Percentiles rank a stretch among this genome's conserved stretches.
Evolutionary conservation across 352 stramenopile genomes (phyloP).

Genomic region (Aphanomyces cochlioides): DNA sequence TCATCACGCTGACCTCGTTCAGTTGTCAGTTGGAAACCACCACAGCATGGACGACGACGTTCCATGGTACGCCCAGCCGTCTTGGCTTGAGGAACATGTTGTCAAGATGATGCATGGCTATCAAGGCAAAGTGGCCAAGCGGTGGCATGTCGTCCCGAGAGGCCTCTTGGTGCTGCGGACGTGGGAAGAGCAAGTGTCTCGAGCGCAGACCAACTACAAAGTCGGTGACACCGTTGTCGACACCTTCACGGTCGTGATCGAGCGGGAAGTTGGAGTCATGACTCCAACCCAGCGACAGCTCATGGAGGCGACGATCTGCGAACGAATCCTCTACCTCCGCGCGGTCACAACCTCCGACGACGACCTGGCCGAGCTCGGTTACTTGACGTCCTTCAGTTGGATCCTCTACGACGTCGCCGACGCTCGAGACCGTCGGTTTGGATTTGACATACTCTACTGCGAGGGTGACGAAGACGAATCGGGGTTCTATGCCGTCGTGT

Average conservation of each 20-base stretch:
- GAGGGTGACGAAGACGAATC: constrained; percentile 5
- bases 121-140: background rate
- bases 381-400: background rate
- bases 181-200: background rate
- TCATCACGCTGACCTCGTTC: constrained; percentile 21
- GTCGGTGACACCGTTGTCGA: background rate
- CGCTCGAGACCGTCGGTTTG: background rate
- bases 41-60: background rate
- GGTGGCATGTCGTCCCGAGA: background rate
- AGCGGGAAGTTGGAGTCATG: background rate
- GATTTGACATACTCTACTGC: constrained; percentile 10
- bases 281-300: background rate
- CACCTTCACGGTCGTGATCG: background rate
- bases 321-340: constrained; percentile 3
- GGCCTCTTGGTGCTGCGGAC: background rate
- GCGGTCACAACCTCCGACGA: background rate
- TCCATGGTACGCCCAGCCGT: constrained; percentile 9
- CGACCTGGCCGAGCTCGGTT: background rate
- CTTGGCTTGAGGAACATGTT: background rate
- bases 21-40: background rate
- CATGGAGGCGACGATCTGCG: background rate
- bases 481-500: constrained; percentile 5
- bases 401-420: constrained; percentile 10
- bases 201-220: background rate
- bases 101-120: background rate